These are phyloP conservation scores for Exserohilum turcica DNA, from an alignment of 2,329 filamentous ascomycete genomes.

Conservation along the genomic window DNA sequence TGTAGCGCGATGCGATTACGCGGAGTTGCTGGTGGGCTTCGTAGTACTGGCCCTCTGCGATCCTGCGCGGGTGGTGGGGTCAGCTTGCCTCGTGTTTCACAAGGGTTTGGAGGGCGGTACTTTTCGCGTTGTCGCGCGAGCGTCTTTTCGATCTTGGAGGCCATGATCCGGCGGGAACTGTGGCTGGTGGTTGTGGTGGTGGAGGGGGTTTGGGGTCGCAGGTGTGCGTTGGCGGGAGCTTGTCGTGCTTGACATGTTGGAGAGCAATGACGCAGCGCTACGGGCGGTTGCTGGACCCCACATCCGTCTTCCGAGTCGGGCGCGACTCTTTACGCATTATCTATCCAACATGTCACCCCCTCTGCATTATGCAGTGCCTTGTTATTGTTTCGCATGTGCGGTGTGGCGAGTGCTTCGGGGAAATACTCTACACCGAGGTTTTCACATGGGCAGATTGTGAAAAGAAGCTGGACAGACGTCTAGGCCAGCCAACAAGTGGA, in stretches of 20 bases:
- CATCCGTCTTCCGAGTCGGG: conserved; percentile 4
- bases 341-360: neutral
- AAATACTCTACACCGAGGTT: neutral
- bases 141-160: conserved; percentile 69
- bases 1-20: conserved; percentile 90
- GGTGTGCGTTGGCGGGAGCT: conserved; percentile 3
- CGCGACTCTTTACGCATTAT: neutral
- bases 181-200: neutral
- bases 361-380: neutral
- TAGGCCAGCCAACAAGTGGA: too few species aligned
- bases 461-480: too few species aligned
- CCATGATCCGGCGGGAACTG: conserved; percentile 19
- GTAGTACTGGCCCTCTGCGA: conserved; percentile 90
- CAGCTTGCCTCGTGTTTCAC: conserved; percentile 6
- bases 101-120: conserved; percentile 47
- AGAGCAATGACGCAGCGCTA: conserved; percentile 26
- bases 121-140: conserved; percentile 78
- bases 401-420: neutral
- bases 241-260: conserved; percentile 1
- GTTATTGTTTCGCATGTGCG: too few species aligned
- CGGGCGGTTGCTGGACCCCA: conserved; percentile 17
- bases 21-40: conserved; percentile 98
- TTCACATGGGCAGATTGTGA: too few species aligned
- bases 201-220: neutral
- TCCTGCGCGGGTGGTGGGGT: conserved; percentile 57